A percentile compares a stretch with the other conserved stretches of the same genome.
Evolutionary conservation across 2,329 filamentous ascomycete species (phyloP).

Genomic region (Alternaria arborescens): DNA sequence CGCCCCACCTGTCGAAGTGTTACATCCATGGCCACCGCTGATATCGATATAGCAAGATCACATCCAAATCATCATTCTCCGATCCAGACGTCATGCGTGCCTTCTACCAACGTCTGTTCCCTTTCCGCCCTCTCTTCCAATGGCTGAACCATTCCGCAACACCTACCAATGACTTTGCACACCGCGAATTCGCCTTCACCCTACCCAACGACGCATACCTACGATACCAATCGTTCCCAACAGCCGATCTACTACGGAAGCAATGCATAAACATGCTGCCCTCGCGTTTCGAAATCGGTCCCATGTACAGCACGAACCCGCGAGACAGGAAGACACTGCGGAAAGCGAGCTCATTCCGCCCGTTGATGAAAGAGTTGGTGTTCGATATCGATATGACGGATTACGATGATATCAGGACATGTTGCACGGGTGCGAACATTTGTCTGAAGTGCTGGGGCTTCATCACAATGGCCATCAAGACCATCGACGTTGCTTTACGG

Average conservation of each 20-base stretch:
- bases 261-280: constrained; percentile 89
- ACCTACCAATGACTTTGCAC: constrained; percentile 85
- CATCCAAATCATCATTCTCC: constrained; percentile 59
- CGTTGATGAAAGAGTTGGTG: constrained; percentile 90
- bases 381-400: constrained; percentile 99
- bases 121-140: constrained; percentile 93
- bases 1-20: constrained; percentile 13
- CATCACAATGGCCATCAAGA: constrained; percentile 97
- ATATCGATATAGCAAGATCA: constrained; percentile 37
- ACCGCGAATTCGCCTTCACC: constrained; percentile 96
- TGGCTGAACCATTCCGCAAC: constrained; percentile 95
- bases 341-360: constrained; percentile 82
- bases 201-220: constrained; percentile 92
- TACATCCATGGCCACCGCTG: constrained; percentile 20
- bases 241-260: constrained; percentile 80
- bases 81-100: constrained; percentile 88
- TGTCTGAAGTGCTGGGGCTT: constrained; percentile 96
- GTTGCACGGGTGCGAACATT: constrained; percentile 92
- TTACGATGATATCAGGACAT: constrained; percentile 96
- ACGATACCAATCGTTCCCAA: constrained; percentile 84
- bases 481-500: constrained; percentile 83
- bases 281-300: constrained; percentile 96
- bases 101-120: constrained; percentile 95
- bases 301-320: constrained; percentile 94
- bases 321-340: constrained; percentile 89